A percentile compares a stretch with the other conserved stretches of the same genome.
These are phyloP conservation scores for Colletotrichum graminicola DNA, from an alignment of 2,329 filamentous ascomycete genomes.

Conservation along the genomic window DNA sequence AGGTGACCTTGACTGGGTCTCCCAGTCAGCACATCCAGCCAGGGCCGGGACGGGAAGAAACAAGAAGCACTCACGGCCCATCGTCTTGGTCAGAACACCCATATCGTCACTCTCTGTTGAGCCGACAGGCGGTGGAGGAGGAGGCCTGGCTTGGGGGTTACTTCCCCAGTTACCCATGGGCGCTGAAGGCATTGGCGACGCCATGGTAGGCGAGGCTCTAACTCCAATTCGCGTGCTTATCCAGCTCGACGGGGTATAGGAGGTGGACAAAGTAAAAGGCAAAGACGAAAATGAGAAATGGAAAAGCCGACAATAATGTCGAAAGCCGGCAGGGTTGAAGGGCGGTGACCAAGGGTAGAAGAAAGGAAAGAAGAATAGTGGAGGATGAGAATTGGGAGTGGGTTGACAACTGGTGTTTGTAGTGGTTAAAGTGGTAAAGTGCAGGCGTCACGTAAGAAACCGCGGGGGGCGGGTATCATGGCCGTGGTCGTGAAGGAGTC, in stretches of 20 bases:
- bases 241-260: slow-evolving; percentile 18
- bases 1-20: slow-evolving; percentile 88
- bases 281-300: background rate
- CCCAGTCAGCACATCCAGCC: slow-evolving; percentile 23
- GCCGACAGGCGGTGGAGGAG: slow-evolving; percentile 38
- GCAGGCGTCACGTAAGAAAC: slow-evolving; percentile 42
- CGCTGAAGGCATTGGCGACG: slow-evolving; percentile 53
- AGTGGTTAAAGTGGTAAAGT: slow-evolving; percentile 39
- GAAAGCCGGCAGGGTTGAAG: slow-evolving; percentile 16
- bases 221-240: slow-evolving; percentile 25
- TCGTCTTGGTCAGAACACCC: slow-evolving; percentile 70
- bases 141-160: slow-evolving; percentile 44
- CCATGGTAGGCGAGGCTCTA: slow-evolving; percentile 51
- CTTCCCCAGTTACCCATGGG: slow-evolving; percentile 51
- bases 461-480: slow-evolving; percentile 43
- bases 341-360: slow-evolving; percentile 27
- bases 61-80: slow-evolving; percentile 71
- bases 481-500: slow-evolving; percentile 41
- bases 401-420: slow-evolving; percentile 39
- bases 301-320: slow-evolving; percentile 26
- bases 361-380: slow-evolving; percentile 34
- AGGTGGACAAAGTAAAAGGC: background rate
- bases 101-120: slow-evolving; percentile 54
- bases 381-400: slow-evolving; percentile 27
- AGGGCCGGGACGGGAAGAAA: slow-evolving; percentile 5